Percentiles rank a stretch among this genome's conserved stretches.
phyloP scores from a whole-genome alignment of 78 protist species.

The Tieghemostelium lacteum region DNA sequence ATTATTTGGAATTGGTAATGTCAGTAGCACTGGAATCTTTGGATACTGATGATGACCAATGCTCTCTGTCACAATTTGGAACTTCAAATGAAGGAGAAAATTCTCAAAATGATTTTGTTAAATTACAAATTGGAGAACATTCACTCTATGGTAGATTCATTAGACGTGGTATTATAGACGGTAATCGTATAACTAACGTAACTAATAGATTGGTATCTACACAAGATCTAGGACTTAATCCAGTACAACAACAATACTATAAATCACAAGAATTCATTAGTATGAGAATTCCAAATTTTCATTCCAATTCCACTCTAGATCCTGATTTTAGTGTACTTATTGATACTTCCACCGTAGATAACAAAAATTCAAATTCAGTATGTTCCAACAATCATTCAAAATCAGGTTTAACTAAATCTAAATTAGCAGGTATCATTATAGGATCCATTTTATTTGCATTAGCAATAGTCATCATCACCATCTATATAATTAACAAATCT shows the following conservation, averaged over 20 bases:
- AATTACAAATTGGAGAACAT: constrained; percentile 23
- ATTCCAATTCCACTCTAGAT: neutral
- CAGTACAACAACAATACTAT: neutral
- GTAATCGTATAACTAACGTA: neutral
- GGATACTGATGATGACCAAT: neutral
- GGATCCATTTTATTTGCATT: neutral
- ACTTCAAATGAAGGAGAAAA: neutral
- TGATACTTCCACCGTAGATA: neutral
- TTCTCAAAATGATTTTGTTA: neutral
- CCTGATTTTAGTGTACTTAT: constrained; percentile 37
- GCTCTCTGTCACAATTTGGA: neutral
- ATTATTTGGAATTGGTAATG: constrained; percentile 34
- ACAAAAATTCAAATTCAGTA: neutral
- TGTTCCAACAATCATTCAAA: neutral
- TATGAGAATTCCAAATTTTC: constrained; percentile 11
- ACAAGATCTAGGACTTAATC: too few relatives aligned
- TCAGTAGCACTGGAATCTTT: constrained; percentile 7
- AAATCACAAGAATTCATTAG: constrained; percentile 14
- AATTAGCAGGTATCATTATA: neutral
- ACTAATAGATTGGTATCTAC: neutral
- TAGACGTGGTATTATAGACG: neutral
- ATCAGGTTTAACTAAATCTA: constrained; percentile 3
- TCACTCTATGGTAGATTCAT: constrained; percentile 26
- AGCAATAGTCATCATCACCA: neutral
- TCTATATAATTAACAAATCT: too few relatives aligned